Percentiles rank a stretch among this genome's conserved stretches.
Conservation (phyloP, 441 rosid species). For the Corymbia citriodora region DNA sequence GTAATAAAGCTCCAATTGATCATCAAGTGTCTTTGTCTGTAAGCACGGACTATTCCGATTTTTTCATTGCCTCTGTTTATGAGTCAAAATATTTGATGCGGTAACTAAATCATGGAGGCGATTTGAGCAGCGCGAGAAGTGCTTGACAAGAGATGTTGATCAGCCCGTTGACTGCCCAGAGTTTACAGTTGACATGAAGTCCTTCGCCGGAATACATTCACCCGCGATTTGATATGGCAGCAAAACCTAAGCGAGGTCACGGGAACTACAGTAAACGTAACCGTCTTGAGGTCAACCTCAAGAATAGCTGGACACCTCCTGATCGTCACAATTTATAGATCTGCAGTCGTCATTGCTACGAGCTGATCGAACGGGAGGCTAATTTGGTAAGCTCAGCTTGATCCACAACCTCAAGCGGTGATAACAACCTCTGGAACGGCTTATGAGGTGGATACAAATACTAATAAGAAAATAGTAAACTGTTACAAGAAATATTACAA, state of each 20-base stretch:
- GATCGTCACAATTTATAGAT: background rate
- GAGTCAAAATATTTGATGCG: background rate
- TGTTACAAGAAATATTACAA: background rate
- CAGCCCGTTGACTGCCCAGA: too few relatives aligned
- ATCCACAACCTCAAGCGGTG: background rate
- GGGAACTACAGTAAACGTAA: background rate
- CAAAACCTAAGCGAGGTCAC: slow-evolving; percentile 18
- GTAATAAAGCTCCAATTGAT: background rate
- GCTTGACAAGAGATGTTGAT: too few relatives aligned
- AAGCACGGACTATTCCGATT: background rate
- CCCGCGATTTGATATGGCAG: slow-evolving; percentile 29
- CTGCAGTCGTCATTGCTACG: background rate
- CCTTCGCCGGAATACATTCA: background rate
- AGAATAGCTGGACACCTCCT: background rate
- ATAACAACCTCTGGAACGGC: background rate
- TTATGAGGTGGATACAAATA: background rate
- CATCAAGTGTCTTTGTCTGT: background rate
- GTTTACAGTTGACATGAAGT: too few relatives aligned
- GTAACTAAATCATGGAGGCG: slow-evolving; percentile 37
- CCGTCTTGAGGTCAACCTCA: background rate
- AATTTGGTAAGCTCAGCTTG: background rate
- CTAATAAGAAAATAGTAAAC: background rate
- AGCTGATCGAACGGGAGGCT: background rate
- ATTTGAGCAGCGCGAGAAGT: slow-evolving; percentile 24
- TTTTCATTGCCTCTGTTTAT: background rate